phyloP scores from a whole-genome alignment of 2,329 filamentous ascomycete species.

The Penicillium sp. region DNA sequence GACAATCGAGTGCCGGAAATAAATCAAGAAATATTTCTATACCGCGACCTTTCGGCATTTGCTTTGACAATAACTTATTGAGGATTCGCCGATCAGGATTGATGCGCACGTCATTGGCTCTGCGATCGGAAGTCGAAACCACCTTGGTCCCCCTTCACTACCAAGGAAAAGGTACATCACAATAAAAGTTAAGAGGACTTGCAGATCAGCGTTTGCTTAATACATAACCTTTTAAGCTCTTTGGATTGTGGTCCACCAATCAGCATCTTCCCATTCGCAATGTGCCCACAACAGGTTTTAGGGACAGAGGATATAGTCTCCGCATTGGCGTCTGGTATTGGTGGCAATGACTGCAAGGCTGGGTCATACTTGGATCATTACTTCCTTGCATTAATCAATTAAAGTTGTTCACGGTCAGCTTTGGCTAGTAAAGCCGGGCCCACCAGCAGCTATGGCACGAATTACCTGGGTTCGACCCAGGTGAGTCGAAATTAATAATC shows the following conservation, averaged over 20 bases:
- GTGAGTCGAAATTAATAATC: neutral
- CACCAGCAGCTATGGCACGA: neutral
- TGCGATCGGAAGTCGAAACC: neutral
- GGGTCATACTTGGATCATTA: slow-evolving; percentile 12
- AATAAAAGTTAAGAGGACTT: neutral
- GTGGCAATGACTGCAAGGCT: slow-evolving; percentile 4
- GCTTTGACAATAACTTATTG: neutral
- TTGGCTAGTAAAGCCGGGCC: neutral
- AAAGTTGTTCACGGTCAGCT: no score
- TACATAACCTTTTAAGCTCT: neutral
- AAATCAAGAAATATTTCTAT: neutral
- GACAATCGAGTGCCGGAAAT: neutral
- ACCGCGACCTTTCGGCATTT: neutral
- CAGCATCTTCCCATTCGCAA: slow-evolving; percentile 1
- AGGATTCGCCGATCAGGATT: neutral
- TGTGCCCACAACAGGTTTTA: slow-evolving; percentile 4
- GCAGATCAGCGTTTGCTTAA: neutral
- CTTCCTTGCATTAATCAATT: neutral
- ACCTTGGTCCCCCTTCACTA: neutral
- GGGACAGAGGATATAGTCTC: neutral
- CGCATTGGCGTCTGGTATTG: neutral
- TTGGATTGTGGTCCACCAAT: slow-evolving; percentile 3
- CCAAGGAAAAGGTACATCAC: neutral
- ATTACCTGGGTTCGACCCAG: neutral
- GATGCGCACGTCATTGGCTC: neutral